These are phyloP conservation scores for Colletotrichum higginsianum DNA, from an alignment of 2,329 filamentous ascomycete genomes.

Conservation along the genomic window DNA sequence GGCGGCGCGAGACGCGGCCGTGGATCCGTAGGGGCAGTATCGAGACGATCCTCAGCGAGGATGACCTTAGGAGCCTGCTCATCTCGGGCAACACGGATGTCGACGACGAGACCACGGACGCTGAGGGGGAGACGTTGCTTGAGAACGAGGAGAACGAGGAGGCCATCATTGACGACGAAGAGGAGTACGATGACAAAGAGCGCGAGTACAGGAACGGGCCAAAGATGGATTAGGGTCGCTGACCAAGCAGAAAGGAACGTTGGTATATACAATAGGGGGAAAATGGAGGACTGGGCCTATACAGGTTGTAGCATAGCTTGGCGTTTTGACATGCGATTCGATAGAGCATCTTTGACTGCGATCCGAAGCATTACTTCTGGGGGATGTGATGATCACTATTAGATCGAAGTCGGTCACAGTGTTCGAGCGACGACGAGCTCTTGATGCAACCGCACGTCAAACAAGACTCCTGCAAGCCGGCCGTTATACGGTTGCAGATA, in stretches of 20 bases:
- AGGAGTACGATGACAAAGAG: constrained; percentile 2
- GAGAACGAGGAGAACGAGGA: constrained; percentile 49
- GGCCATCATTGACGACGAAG: constrained; percentile 40
- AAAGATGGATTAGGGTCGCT: not conserved
- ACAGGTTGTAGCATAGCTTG: constrained; percentile 13
- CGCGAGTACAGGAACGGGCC: not conserved
- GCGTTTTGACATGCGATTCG: not conserved
- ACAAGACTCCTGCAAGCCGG: constrained; percentile 1
- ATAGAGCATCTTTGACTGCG: not conserved
- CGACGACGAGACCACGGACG: constrained; percentile 45
- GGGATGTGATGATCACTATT: too few relatives aligned
- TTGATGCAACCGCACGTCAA: not conserved
- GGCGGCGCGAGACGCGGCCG: constrained; percentile 67
- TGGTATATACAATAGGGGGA: not conserved
- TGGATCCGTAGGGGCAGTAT: constrained; percentile 66
- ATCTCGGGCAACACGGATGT: constrained; percentile 43
- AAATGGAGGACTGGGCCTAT: not conserved
- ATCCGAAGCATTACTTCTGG: not conserved
- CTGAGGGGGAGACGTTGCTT: constrained; percentile 48
- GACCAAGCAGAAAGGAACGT: too few relatives aligned
- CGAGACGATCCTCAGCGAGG: constrained; percentile 73
- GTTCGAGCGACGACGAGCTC: too few relatives aligned
- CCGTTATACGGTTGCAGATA: not conserved
- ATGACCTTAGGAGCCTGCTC: constrained; percentile 69
- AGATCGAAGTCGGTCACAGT: not conserved